phyloP scores from a whole-genome alignment of 495 filamentous ascomycete genomes.

The Pyronema domesticum region DNA sequence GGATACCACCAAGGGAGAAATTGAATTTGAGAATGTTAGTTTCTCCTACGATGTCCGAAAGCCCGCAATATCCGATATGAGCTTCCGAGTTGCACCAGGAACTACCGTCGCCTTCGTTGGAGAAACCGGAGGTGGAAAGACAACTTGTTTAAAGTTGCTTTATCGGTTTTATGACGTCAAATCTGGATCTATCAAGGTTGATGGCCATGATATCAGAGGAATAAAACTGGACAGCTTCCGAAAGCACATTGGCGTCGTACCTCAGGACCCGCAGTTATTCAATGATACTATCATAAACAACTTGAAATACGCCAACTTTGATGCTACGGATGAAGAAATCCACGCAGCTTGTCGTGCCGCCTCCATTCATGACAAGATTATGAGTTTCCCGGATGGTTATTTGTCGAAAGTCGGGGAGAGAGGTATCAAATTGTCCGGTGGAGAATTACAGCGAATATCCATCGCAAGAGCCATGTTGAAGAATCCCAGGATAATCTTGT shows the following conservation, averaged over 20 bases:
- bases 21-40: constrained; percentile 45
- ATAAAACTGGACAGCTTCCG: constrained; percentile 49
- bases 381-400: constrained; percentile 43
- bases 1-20: constrained; percentile 38
- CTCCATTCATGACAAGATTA: constrained; percentile 49
- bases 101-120: constrained; percentile 61
- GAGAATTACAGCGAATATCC: constrained; percentile 55
- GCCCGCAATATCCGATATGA: constrained; percentile 45
- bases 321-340: constrained; percentile 45
- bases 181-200: constrained; percentile 47
- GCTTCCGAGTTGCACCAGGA: constrained; percentile 41
- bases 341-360: constrained; percentile 53
- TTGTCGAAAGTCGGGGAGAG: constrained; percentile 30
- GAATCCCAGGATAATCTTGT: constrained; percentile 33
- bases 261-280: constrained; percentile 50
- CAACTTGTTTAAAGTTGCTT: constrained; percentile 55
- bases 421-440: constrained; percentile 48
- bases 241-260: constrained; percentile 52
- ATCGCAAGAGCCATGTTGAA: constrained; percentile 46
- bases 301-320: constrained; percentile 46
- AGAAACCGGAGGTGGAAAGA: constrained; percentile 58
- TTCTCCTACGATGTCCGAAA: constrained; percentile 59
- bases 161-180: constrained; percentile 53
- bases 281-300: constrained; percentile 61
- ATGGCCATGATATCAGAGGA: constrained; percentile 54